These are phyloP conservation scores for Ophiostoma australiae DNA, from an alignment of 2,329 filamentous ascomycete genomes.

Conservation along the genomic window DNA sequence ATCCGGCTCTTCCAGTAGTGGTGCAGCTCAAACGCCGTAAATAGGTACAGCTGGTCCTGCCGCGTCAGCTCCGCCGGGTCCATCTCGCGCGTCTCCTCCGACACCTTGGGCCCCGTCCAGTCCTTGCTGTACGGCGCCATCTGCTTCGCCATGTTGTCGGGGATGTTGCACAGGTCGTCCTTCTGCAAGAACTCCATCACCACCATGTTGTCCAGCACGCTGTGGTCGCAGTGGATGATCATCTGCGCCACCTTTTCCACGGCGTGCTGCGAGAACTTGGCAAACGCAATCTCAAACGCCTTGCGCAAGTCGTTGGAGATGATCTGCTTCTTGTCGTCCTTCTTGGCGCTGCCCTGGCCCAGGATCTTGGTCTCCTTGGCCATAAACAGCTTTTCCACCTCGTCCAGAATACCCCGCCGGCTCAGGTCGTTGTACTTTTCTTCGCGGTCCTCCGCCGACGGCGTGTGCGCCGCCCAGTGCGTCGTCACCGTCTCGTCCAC, in stretches of 20 bases:
- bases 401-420: slow-evolving; percentile 90
- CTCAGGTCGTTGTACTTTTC: slow-evolving; percentile 93
- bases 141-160: slow-evolving; percentile 82
- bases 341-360: slow-evolving; percentile 65
- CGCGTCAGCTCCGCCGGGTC: slow-evolving; percentile 84
- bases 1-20: slow-evolving; percentile 99
- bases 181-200: slow-evolving; percentile 96
- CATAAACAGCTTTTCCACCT: slow-evolving; percentile 95
- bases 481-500: slow-evolving; percentile 88
- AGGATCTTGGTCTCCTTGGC: slow-evolving; percentile 93
- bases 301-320: slow-evolving; percentile 87
- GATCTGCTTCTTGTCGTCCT: slow-evolving; percentile 95
- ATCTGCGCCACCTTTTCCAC: slow-evolving; percentile 83
- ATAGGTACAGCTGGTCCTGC: slow-evolving; percentile 92
- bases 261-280: slow-evolving; percentile 82
- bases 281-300: slow-evolving; percentile 85
- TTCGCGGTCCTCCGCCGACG: slow-evolving; percentile 83
- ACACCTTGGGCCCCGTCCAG: slow-evolving; percentile 84
- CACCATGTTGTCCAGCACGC: slow-evolving; percentile 80
- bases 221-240: slow-evolving; percentile 91
- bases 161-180: slow-evolving; percentile 86
- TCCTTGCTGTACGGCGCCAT: slow-evolving; percentile 96
- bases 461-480: slow-evolving; percentile 83
- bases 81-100: slow-evolving; percentile 71
- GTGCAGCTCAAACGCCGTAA: slow-evolving; percentile 87